These are phyloP conservation scores for Sphenostylis stenocarpa DNA, from an alignment of 306 rosid species.

Conservation along the genomic window DNA sequence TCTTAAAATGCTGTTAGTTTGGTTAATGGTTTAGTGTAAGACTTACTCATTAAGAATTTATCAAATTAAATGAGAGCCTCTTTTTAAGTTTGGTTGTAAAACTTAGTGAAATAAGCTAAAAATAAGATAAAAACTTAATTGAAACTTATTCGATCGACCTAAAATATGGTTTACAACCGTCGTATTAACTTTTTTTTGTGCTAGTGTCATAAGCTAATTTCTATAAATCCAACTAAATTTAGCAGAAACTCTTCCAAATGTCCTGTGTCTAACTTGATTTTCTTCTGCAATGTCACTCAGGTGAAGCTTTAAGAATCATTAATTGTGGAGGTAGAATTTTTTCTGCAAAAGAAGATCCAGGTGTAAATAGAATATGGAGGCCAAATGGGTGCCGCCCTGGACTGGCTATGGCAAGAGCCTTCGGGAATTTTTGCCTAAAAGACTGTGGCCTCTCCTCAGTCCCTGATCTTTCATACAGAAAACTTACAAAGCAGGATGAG, in stretches of 20 bases:
- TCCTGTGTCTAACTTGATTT: not conserved
- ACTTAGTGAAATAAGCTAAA: no score
- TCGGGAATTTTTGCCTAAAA: constrained; percentile 88
- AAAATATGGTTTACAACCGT: no score
- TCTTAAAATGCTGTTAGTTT: not conserved
- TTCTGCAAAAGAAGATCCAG: constrained; percentile 57
- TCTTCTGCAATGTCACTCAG: constrained; percentile 39
- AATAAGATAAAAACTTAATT: no score
- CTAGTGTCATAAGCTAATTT: no score
- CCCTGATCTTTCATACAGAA: constrained; percentile 65
- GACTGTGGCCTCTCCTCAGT: constrained; percentile 67
- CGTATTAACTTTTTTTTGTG: no score
- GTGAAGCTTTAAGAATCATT: constrained; percentile 75
- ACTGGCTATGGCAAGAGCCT: constrained; percentile 89
- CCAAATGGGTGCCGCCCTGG: constrained; percentile 78
- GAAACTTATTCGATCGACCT: no score
- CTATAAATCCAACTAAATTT: no score
- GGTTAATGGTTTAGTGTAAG: not conserved
- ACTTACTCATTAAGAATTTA: not conserved
- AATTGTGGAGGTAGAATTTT: constrained; percentile 68
- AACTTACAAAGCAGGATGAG: constrained; percentile 57
- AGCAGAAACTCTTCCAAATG: not conserved
- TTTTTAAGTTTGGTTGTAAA: not conserved
- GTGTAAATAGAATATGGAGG: constrained; percentile 73
- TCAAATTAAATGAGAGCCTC: not conserved